phyloP scores from a whole-genome alignment of 768 basidiomycete species.

The Suillus spraguei region DNA sequence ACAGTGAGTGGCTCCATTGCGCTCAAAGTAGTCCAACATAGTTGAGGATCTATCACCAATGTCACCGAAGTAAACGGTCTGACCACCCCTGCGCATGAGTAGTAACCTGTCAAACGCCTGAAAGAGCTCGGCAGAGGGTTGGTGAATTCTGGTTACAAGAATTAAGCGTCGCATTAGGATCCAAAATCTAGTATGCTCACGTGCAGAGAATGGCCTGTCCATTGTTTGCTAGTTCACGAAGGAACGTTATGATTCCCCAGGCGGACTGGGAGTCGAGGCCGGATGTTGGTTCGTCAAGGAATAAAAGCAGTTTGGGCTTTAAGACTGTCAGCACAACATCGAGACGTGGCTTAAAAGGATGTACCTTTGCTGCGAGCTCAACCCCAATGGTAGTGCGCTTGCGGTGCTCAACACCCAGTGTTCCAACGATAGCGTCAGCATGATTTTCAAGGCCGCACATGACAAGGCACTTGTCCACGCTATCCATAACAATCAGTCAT shows the following conservation, averaged over 20 bases:
- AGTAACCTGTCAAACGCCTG: slow-evolving; percentile 54
- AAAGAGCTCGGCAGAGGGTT: slow-evolving; percentile 51
- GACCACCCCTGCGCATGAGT: slow-evolving; percentile 53
- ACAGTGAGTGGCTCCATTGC: slow-evolving; percentile 25
- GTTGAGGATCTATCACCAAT: slow-evolving; percentile 26
- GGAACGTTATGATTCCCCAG: slow-evolving; percentile 50
- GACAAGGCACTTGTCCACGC: slow-evolving; percentile 59
- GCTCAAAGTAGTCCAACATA: slow-evolving; percentile 27
- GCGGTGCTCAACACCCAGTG: slow-evolving; percentile 48
- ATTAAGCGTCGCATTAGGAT: neutral
- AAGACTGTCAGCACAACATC: neutral
- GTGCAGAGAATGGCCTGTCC: slow-evolving; percentile 62
- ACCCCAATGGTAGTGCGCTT: slow-evolving; percentile 64
- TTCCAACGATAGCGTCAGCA: slow-evolving; percentile 67
- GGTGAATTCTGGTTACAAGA: slow-evolving; percentile 20
- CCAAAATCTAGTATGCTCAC: slow-evolving; percentile 25
- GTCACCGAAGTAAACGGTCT: slow-evolving; percentile 70
- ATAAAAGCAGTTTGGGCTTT: slow-evolving; percentile 49
- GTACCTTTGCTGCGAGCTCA: slow-evolving; percentile 57
- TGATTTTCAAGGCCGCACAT: slow-evolving; percentile 66
- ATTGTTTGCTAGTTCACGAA: slow-evolving; percentile 52
- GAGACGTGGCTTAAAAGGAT: neutral
- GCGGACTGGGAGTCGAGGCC: slow-evolving; percentile 56
- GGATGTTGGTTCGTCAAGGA: slow-evolving; percentile 64
- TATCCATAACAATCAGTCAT: slow-evolving; percentile 15